Evolutionary conservation across 148 eudicot species (phyloP), one percentile per base, ranked within the genome.

Genomic region (Agrostemma githago): DNA sequence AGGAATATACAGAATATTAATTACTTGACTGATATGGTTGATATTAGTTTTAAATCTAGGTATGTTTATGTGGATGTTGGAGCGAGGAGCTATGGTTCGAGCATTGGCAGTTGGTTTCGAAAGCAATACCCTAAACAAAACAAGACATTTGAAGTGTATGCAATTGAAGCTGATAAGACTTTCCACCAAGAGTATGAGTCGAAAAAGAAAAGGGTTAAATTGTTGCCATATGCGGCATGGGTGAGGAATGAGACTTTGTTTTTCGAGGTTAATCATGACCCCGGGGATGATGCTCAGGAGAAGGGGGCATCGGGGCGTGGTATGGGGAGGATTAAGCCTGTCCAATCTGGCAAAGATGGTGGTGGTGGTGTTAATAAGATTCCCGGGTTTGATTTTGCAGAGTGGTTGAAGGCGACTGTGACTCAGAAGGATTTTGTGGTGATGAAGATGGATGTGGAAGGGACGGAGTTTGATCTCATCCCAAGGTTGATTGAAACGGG

Each of bases 381-480:
- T 69, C 67, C 41, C 46, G 97, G 95, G 37, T 93, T 93, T 67
- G 97, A 93, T 61, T 91, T 95, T 76, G 97, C 96, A 12, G 80
- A 88, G 57, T 95, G 98, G 98, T 81, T 95, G 88, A 92, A 87
- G 83, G 82, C 66, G 10, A 86, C 92, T 3, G 96, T 90, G 44
- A 72, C 83, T 0, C 88, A 95, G 83, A 84, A 66, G 60, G 97
- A 95, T 73, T 92, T 82, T 73, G 97, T 95, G 64, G 98, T 95
- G 80, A 87, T 95, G 93, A 95, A 95, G 80, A 95, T 95, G 98
- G 98, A 90, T 80, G 96, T 95, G 19, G 97, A 92, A 84, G 98
- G 96, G 66, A 90, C 96, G 0, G 98, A 92, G 77, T 95, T 95
- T 69, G 88, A 92, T 74, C 82, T 95, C 80, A 88, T 95, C 15